A percentile compares a stretch with the other conserved stretches of the same genome.
Conservation (phyloP, 139 green algal species). For the Micractinium sp. region DNA sequence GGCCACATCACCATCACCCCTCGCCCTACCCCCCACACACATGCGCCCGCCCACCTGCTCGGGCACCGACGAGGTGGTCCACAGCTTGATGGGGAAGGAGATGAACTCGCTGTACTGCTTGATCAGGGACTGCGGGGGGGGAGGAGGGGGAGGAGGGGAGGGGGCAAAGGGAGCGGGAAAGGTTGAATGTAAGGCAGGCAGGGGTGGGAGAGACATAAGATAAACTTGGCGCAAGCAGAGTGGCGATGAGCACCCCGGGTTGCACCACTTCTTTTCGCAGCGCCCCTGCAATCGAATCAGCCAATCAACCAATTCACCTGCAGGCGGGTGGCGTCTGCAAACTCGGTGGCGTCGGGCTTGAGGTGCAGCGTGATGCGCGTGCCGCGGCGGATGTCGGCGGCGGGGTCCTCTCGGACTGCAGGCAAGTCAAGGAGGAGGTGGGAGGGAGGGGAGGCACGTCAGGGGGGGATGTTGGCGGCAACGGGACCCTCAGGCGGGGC, state of each 20-base stretch:
- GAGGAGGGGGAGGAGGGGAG: background rate
- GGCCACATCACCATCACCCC: background rate
- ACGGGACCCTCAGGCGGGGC: too few species aligned
- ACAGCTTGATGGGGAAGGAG: conserved; percentile 97
- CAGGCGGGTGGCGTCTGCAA: conserved; percentile 79
- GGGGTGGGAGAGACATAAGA: background rate
- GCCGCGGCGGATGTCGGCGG: conserved; percentile 69
- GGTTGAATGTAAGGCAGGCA: too few species aligned
- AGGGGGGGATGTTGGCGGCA: too few species aligned
- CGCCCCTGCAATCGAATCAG: too few species aligned
- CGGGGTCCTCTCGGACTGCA: conserved; percentile 57
- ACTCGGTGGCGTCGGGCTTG: conserved; percentile 92
- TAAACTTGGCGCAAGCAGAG: background rate
- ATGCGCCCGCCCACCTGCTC: background rate
- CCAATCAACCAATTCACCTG: too few species aligned
- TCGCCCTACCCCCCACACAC: background rate
- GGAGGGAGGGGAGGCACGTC: background rate
- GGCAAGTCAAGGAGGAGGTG: too few species aligned
- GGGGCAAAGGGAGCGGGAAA: background rate
- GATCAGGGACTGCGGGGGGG: conserved; percentile 68
- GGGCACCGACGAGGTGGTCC: conserved; percentile 5
- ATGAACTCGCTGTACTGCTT: conserved; percentile 99
- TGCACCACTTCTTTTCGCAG: too few species aligned
- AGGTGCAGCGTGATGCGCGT: conserved; percentile 93
- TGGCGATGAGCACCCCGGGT: background rate